Evolutionary conservation across 129 eudicot species (phyloP), one percentile per base, ranked within the genome.

Genomic region (Centella asiatica): DNA sequence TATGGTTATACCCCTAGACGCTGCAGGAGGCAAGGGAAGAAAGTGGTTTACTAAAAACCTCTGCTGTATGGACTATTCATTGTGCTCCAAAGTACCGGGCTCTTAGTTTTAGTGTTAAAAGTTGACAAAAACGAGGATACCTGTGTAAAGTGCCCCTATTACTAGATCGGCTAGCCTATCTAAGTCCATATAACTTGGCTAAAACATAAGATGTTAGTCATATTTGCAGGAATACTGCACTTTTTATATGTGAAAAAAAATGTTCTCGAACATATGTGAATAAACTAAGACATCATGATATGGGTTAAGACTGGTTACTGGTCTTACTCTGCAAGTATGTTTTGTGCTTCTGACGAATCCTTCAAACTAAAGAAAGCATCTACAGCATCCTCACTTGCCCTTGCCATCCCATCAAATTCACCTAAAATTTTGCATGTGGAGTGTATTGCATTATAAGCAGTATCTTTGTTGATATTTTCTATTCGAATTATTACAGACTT

Each of bases 311-410:
- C 6, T 24, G 39, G 31, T 60, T n/a, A n/a, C n/a, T n/a, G n/a
- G n/a, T 31, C 73, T 65, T 59, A 79, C 84, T 18, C 67, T 19
- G 60, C 17, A 28, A 79, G 71, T 60, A 79, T 61, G 10, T 45
- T 17, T 25, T 27, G 52, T 7, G 53, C 18, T 27, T 60, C 74
- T 10, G 57, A 23, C 31, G 54, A 23, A 54, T 62, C 59, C 46
- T 60, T 57, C 48, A 74, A 64, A 14, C 60, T 70, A 56, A 69
- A 78, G 50, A 74, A 56, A 20, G 66, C 79, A 23, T 78, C 73
- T 32, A 73, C 60, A 5, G 53, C 25, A 24, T 60, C 62, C 52
- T 55, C 55, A 28, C 59, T 51, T 44, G 57, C 55, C 70, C 59
- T 69, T 20, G 61, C 55, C 33, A 78, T 31, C 44, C 74, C 79